Conservation (phyloP, 257 asterid species). For the Solanum bukasovii region DNA sequence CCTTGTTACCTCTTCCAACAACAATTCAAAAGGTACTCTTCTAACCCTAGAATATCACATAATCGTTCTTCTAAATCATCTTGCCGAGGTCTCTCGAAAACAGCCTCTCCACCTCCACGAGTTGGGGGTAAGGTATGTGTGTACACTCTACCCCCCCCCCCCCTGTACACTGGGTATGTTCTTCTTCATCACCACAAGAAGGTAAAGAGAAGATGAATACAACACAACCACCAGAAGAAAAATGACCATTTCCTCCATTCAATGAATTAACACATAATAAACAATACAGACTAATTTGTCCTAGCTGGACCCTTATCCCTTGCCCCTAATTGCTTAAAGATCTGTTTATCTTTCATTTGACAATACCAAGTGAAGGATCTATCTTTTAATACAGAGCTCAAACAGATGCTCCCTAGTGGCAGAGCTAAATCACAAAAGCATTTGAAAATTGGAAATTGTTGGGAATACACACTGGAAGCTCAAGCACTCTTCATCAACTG, state of each 20-base stretch:
- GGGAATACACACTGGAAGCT: neutral
- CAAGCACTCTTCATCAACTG: neutral
- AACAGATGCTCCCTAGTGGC: neutral
- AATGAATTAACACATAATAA: neutral
- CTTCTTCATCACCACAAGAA: neutral
- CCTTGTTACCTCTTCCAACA: neutral
- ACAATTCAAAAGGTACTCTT: neutral
- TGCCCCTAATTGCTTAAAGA: neutral
- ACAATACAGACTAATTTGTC: neutral
- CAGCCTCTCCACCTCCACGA: neutral
- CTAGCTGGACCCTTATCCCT: neutral
- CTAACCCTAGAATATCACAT: neutral
- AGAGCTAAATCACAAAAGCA: neutral
- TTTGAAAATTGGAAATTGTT: neutral
- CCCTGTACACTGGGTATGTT: neutral
- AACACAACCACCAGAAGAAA: neutral
- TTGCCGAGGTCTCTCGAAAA: neutral
- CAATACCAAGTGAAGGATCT: neutral
- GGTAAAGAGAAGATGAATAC: neutral
- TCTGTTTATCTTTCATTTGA: neutral
- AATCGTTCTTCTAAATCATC: neutral
- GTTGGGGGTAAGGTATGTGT: neutral
- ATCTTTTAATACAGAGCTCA: neutral
- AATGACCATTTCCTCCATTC: neutral
- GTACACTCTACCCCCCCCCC: neutral